Conservation (phyloP, 768 basidiomycete species). For the Suillus plorans region DNA sequence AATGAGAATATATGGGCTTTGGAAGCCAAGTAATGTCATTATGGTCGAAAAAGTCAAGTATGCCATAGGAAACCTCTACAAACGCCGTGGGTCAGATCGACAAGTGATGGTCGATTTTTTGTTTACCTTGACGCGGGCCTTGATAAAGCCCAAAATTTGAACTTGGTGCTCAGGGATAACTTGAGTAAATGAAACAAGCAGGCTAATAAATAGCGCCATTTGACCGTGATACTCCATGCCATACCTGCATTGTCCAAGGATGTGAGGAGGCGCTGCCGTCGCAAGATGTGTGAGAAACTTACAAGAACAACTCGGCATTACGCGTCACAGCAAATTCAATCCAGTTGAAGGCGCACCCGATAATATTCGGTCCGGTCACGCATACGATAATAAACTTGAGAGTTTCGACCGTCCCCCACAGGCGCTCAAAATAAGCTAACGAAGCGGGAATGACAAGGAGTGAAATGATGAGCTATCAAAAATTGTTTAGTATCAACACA, state of each 20-base stretch:
- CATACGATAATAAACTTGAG: slow-evolving; percentile 82
- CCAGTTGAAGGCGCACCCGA: slow-evolving; percentile 87
- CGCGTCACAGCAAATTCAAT: slow-evolving; percentile 74
- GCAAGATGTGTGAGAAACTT: slow-evolving; percentile 30
- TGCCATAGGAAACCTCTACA: slow-evolving; percentile 90
- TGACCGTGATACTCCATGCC: slow-evolving; percentile 91
- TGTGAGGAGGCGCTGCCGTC: slow-evolving; percentile 13
- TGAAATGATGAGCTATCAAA: slow-evolving; percentile 68
- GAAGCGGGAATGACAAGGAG: slow-evolving; percentile 78
- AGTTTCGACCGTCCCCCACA: slow-evolving; percentile 90
- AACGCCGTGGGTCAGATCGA: slow-evolving; percentile 7
- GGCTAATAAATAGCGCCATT: slow-evolving; percentile 84
- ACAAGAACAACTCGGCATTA: slow-evolving; percentile 78
- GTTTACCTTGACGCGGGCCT: slow-evolving; percentile 84
- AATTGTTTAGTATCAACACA: slow-evolving; percentile 6
- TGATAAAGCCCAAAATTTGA: slow-evolving; percentile 82
- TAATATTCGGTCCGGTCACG: slow-evolving; percentile 80
- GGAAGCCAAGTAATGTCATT: slow-evolving; percentile 78
- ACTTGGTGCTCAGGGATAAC: slow-evolving; percentile 98
- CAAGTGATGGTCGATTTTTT: neutral
- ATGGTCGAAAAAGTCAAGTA: slow-evolving; percentile 90
- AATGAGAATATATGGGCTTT: slow-evolving; percentile 88
- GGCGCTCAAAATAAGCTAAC: slow-evolving; percentile 86
- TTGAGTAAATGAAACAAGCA: slow-evolving; percentile 96
- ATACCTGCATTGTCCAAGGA: slow-evolving; percentile 51